Base-by-base conservation (phyloP, 352 stramenopile species). In the Pythium myriotylum region DNA sequence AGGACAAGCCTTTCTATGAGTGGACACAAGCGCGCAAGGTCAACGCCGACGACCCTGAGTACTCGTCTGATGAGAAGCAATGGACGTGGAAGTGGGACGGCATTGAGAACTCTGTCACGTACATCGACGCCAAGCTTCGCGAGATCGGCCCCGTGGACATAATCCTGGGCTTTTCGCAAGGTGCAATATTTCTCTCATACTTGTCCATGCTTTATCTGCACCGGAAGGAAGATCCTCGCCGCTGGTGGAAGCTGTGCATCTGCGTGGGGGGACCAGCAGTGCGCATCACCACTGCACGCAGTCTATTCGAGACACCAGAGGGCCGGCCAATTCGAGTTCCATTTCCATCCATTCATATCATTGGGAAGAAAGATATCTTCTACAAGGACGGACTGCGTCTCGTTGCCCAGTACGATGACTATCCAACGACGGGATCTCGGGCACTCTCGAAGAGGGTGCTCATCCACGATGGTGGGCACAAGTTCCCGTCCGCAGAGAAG, bases 81-180 rank as follows among this genome's bases (percentile, higher is more conserved):
- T 89, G 77, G 77, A 70, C 77, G 54, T 77, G 81, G 52, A 53
- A 70, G 58, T 81, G 82, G 46, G 48, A 72, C 10, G 71, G 81
- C 35, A 71, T 80, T 46, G 77, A 89, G 7, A 56, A 59, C 6
- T 65, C 65, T 8, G 47, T 89, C 43, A 70, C 59, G 32, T 82
- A 78, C 60, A 67, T 91, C 49, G 63, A 88, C 50, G 56, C 69
- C 7, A 58, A 80, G 54, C 57, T 92, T 4, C 55, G 55, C 2
- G 43, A 70, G 29, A 64, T 86, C 27, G 77, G 79, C 0, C 73
- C 81, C 0, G 76, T 88, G 47, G 84, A 92, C 52, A 72, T 80
- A n/a, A 67, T 85, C 16, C 22, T 89, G 17, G 79, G 78, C 7
- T 93, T 93, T 59, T 93, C 81, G 0, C 84, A 93, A 35, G 81